A percentile compares a stretch with the other conserved stretches of the same genome.
phyloP scores from a whole-genome alignment of 2,329 filamentous ascomycete species.

The Botrytis fabae region DNA sequence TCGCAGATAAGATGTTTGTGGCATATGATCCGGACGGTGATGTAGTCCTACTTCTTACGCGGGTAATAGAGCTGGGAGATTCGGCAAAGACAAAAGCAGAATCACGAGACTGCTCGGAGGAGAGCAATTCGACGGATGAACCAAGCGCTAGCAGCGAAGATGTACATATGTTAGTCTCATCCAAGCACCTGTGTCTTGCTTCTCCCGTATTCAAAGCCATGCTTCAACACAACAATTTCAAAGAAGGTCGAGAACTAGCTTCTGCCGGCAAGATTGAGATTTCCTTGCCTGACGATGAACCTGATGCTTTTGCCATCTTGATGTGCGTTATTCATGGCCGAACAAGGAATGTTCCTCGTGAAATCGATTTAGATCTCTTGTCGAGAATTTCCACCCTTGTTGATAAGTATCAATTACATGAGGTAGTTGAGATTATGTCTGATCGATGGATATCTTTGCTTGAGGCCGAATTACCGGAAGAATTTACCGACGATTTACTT shows the following conservation, averaged over 20 bases:
- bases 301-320: constrained; percentile 21
- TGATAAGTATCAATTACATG: constrained; percentile 22
- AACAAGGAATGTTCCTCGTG: background rate
- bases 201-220: constrained; percentile 22
- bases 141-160: background rate
- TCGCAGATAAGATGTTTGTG: background rate
- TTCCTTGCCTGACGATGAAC: constrained; percentile 18
- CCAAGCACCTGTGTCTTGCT: constrained; percentile 20
- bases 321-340: constrained; percentile 3
- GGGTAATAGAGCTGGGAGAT: background rate
- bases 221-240: constrained; percentile 13
- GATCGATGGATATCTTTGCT: constrained; percentile 16
- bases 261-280: constrained; percentile 6
- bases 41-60: constrained; percentile 10
- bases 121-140: no score
- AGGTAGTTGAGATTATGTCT: constrained; percentile 18
- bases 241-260: constrained; percentile 9
- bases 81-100: background rate
- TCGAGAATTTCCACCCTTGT: constrained; percentile 19
- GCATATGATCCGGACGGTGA: constrained; percentile 18
- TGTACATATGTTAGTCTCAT: constrained; percentile 21
- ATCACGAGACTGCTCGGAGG: background rate
- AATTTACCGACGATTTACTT: background rate
- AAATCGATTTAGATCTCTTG: background rate
- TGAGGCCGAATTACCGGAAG: background rate